These are phyloP conservation scores for Naganishia antarctica DNA, from an alignment of 768 basidiomycete species.

Conservation along the genomic window DNA sequence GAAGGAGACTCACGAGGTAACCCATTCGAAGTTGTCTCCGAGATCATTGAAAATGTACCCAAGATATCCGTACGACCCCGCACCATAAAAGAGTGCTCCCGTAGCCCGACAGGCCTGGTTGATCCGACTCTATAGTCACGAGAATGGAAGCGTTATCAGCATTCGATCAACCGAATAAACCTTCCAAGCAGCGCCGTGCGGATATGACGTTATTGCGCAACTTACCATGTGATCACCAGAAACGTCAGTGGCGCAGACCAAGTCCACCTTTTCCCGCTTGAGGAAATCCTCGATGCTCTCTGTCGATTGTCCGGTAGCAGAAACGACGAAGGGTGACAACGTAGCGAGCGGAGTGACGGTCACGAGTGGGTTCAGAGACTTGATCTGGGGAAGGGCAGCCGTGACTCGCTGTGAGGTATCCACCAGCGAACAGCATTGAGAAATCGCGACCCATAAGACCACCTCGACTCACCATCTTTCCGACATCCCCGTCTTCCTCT, in stretches of 20 bases:
- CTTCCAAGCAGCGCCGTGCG: no score
- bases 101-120: constrained; percentile 73
- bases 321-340: constrained; percentile 58
- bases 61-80: constrained; percentile 79
- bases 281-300: constrained; percentile 42
- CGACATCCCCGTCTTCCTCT: constrained; percentile 73
- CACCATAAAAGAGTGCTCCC: constrained; percentile 80
- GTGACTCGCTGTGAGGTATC: constrained; percentile 68
- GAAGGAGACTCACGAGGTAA: constrained; percentile 66
- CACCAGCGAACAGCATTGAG: no score
- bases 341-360: constrained; percentile 64
- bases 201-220: no score
- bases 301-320: constrained; percentile 28
- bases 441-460: neutral
- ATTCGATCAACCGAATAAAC: no score
- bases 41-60: constrained; percentile 96
- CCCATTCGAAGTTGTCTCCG: constrained; percentile 69
- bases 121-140: constrained; percentile 59
- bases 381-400: constrained; percentile 76
- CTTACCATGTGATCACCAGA: constrained; percentile 66
- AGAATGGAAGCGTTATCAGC: neutral
- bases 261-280: constrained; percentile 53
- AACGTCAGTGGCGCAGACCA: constrained; percentile 83
- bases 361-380: constrained; percentile 88
- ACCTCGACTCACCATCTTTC: constrained; percentile 65